Evolutionary conservation across 164 flowering plant genomes (phyloP).

Genomic region (Saururus chinensis): DNA sequence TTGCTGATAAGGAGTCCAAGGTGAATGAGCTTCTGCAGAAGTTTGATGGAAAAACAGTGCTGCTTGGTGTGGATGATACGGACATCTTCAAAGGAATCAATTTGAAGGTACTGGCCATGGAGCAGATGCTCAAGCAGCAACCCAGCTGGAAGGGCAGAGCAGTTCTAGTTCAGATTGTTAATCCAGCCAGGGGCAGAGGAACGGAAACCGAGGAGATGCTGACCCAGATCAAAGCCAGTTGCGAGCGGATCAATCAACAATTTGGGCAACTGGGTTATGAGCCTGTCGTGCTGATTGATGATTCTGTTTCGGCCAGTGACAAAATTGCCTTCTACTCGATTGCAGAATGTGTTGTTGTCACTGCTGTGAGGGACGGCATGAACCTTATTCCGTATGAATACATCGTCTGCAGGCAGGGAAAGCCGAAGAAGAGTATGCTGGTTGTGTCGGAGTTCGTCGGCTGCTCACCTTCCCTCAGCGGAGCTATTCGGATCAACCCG

Average conservation of each 20-base stretch:
- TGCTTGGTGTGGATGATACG: slow-evolving; percentile 78
- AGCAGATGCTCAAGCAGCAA: slow-evolving; percentile 51
- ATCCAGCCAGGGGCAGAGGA: slow-evolving; percentile 74
- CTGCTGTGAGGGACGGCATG: slow-evolving; percentile 82
- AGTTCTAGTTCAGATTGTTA: slow-evolving; percentile 60
- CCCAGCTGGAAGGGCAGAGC: slow-evolving; percentile 65
- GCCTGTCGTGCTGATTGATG: slow-evolving; percentile 55
- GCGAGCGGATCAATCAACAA: slow-evolving; percentile 46
- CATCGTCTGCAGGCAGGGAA: slow-evolving; percentile 54
- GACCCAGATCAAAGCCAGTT: slow-evolving; percentile 38
- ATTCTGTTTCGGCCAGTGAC: slow-evolving; percentile 46
- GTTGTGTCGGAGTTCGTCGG: slow-evolving; percentile 76
- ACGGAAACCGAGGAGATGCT: slow-evolving; percentile 53
- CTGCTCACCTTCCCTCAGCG: slow-evolving; percentile 76
- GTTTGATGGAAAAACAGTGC: slow-evolving; percentile 58
- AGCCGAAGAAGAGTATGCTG: slow-evolving; percentile 61
- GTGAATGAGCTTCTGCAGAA: slow-evolving; percentile 51
- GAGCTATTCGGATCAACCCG: slow-evolving; percentile 69
- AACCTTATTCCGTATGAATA: slow-evolving; percentile 75
- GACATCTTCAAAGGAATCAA: slow-evolving; percentile 73
- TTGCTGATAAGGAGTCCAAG: slow-evolving; percentile 55
- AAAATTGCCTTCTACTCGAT: slow-evolving; percentile 51
- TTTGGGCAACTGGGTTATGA: slow-evolving; percentile 50
- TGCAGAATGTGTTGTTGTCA: slow-evolving; percentile 78
- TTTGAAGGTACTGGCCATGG: slow-evolving; percentile 69